Conservation (phyloP, 495 filamentous ascomycete genomes). For the Penicillium arizonense region DNA sequence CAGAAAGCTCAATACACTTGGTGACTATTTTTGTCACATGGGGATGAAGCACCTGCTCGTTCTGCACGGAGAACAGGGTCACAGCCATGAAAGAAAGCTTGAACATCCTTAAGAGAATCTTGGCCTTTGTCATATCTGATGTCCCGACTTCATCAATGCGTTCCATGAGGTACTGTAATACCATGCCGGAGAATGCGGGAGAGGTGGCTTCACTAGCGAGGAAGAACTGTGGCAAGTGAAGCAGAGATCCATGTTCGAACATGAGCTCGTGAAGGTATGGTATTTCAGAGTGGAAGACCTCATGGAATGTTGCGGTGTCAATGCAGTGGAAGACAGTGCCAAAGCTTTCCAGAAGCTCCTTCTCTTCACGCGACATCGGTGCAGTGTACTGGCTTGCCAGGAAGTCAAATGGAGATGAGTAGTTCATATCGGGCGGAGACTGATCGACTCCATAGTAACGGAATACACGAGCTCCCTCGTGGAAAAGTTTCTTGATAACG, state of each 20-base stretch:
- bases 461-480: constrained; percentile 93
- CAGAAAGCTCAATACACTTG: constrained; percentile 92
- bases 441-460: constrained; percentile 92
- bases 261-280: constrained; percentile 96
- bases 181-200: constrained; percentile 96
- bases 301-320: constrained; percentile 96
- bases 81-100: constrained; percentile 99
- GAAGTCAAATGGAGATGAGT: constrained; percentile 79
- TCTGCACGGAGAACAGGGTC: constrained; percentile 89
- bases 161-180: constrained; percentile 94
- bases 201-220: constrained; percentile 96
- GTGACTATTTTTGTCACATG: constrained; percentile 96
- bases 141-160: constrained; percentile 93
- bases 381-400: constrained; percentile 91
- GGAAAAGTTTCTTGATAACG: constrained; percentile 95
- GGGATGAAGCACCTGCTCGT: constrained; percentile 91
- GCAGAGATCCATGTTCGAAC: constrained; percentile 89
- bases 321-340: constrained; percentile 98
- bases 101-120: constrained; percentile 90
- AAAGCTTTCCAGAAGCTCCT: constrained; percentile 95
- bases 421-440: constrained; percentile 68
- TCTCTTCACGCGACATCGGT: constrained; percentile 91
- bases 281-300: constrained; percentile 97
- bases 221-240: constrained; percentile 97
- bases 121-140: constrained; percentile 82